Evolutionary conservation across 805 yeast genomes (phyloP).

Genomic region (Candida pseudofarinosa): DNA sequence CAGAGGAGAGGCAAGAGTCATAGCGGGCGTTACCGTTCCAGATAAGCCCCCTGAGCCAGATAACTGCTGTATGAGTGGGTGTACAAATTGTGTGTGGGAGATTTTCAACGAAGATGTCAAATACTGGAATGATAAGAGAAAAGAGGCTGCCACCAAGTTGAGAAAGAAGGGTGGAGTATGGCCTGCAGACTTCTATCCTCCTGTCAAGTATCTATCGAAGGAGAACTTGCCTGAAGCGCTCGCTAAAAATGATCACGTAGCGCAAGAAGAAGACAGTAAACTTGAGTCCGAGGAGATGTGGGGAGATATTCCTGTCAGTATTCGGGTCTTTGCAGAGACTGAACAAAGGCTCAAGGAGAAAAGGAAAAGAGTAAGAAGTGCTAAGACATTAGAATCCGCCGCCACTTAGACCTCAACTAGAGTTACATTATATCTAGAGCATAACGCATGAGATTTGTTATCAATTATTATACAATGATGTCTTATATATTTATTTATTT

Average conservation of each 20-base stretch:
- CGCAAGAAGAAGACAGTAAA: constrained; percentile 11
- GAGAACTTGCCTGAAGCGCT: constrained; percentile 36
- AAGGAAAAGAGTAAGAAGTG: no score
- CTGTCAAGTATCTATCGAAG: constrained; percentile 23
- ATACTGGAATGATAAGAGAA: constrained; percentile 68
- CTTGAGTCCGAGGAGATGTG: constrained; percentile 25
- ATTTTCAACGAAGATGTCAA: constrained; percentile 80
- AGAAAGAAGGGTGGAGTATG: constrained; percentile 36
- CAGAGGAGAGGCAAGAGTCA: constrained; percentile 32
- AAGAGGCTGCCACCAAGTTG: constrained; percentile 49
- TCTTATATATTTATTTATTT: no score
- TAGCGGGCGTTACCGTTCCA: constrained; percentile 72
- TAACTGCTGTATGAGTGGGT: constrained; percentile 96
- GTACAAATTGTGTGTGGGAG: constrained; percentile 97
- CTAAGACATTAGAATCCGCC: neutral
- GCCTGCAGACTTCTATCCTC: constrained; percentile 43
- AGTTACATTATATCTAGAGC: neutral
- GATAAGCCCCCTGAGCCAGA: constrained; percentile 87
- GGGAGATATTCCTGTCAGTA: constrained; percentile 63
- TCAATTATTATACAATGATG: neutral
- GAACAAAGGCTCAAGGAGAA: constrained; percentile 60
- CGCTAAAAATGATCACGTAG: constrained; percentile 19
- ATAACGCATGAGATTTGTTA: neutral
- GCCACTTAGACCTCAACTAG: no score
- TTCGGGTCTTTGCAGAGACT: constrained; percentile 78